Evolutionary conservation across 768 basidiomycete species (phyloP), one percentile per base, ranked within the genome.

Genomic region (Boletus patriciae): DNA sequence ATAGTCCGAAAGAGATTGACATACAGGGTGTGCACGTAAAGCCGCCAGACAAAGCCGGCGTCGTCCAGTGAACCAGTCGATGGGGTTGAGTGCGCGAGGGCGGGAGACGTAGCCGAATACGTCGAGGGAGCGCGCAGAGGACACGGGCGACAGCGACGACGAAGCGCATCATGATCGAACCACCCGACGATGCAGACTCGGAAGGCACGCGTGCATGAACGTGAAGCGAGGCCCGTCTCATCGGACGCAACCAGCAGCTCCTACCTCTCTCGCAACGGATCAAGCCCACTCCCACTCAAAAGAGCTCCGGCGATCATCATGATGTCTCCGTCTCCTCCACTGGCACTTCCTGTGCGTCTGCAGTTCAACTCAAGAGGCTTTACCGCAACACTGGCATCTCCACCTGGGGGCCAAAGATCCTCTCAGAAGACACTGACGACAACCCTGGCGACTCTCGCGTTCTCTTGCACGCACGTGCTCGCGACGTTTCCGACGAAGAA

Each of bases 381-480:
- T 98, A 98, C 73, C n/a, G n/a, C n/a, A n/a, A n/a, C n/a, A n/a
- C n/a, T n/a, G n/a, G 77, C 21, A 94, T 98, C 64, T 85, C 88
- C 9, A 78, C 79, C 4, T 77, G 96, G 12, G 96, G 98, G 73
- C 78, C 80, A 10, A 88, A 86, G 68, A 78, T 95, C 15, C 79
- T 86, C 65, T 70, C 79, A 55, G 83, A 86, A 50, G 83, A 87
- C 50, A 71, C 78, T 0, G 81, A 81, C 31, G 85, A 85, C 10
- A 79, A 81, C 36, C 70, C 68, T n/a, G 81, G 78, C 16, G 74
- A 74, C 3, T 61, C 72, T 46, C 64, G 74, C 8, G 59, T 77
- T 3, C 64, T 78, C 44, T 56, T 76, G 6, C 76, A 75, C 50
- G 69, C 54, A 3, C 67, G 67, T 11, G 70, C 62, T 18, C 72